Percentiles rank a stretch among this genome's conserved stretches.
Conservation (phyloP, 495 filamentous ascomycete genomes). For the Penicillium simplicissimum region DNA sequence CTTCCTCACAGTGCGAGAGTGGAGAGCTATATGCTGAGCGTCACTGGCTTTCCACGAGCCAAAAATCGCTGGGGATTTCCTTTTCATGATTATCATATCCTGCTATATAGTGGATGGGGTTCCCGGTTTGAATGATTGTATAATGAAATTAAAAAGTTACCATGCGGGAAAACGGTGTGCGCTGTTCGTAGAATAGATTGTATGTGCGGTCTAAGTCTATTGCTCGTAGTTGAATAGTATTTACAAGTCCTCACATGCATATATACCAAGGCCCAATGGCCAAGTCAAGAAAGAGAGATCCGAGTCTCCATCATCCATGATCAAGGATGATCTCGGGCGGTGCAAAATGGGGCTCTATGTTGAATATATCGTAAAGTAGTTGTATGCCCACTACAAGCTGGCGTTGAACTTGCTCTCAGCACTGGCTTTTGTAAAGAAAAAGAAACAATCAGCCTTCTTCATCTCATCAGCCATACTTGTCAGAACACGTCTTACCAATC, state of each 20-base stretch:
- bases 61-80: slow-evolving; percentile 7
- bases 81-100: slow-evolving; percentile 11
- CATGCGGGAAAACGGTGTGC: neutral
- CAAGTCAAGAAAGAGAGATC: neutral
- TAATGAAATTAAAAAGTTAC: slow-evolving; percentile 26
- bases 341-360: slow-evolving; percentile 3
- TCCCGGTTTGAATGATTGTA: slow-evolving; percentile 30
- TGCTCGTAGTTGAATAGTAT: slow-evolving; percentile 4
- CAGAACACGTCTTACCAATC: slow-evolving; percentile 32
- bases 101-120: slow-evolving; percentile 18
- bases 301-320: neutral
- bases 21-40: slow-evolving; percentile 27
- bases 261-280: neutral
- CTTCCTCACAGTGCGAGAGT: slow-evolving; percentile 8
- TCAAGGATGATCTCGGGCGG: neutral
- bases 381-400: slow-evolving; percentile 1
- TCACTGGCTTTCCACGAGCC: slow-evolving; percentile 23
- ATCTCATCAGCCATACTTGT: neutral
- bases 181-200: neutral
- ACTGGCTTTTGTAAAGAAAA: neutral
- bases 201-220: neutral
- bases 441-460: slow-evolving; percentile 17
- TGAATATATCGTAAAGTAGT: neutral
- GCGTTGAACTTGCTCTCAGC: neutral
- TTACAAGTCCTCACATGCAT: slow-evolving; percentile 5